Percentiles rank a stretch among this genome's conserved stretches.
phyloP scores from a whole-genome alignment of 148 eudicot species.

The Nepenthes mirabilis region DNA sequence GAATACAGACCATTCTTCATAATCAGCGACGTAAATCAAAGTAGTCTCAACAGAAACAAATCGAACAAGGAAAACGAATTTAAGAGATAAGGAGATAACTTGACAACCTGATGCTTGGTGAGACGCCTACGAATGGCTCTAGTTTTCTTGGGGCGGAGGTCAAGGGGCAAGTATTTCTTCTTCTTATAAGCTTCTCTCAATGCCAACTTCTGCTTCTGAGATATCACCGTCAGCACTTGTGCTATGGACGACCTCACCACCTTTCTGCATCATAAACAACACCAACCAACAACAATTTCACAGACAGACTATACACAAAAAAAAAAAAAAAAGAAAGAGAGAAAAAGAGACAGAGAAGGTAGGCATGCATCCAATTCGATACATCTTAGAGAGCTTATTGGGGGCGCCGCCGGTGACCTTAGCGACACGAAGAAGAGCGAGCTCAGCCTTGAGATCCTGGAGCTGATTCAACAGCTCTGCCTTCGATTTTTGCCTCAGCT shows the following conservation, averaged over 20 bases:
- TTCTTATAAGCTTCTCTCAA: constrained; percentile 70
- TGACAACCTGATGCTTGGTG: constrained; percentile 62
- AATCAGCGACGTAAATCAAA: no score
- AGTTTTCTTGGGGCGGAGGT: constrained; percentile 83
- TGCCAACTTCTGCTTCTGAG: constrained; percentile 67
- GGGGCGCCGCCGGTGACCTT: constrained; percentile 87
- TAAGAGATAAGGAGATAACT: neutral
- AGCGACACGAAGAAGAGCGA: constrained; percentile 68
- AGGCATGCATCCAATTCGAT: neutral
- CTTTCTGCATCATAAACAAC: constrained; percentile 29
- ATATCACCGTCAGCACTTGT: constrained; percentile 69
- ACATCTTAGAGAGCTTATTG: constrained; percentile 84
- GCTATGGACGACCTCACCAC: constrained; percentile 69
- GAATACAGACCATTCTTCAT: no score
- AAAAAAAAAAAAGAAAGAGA: neutral
- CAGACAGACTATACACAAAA: neutral
- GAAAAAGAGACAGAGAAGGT: neutral
- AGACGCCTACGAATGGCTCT: constrained; percentile 72
- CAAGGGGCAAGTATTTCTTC: constrained; percentile 72
- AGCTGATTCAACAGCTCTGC: constrained; percentile 38
- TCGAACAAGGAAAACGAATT: no score
- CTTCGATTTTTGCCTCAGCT: constrained; percentile 55
- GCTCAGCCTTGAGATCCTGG: constrained; percentile 65
- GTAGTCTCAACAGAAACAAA: no score
- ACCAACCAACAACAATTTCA: neutral